These are phyloP conservation scores for Remersonia thermophila DNA, from an alignment of 2,329 filamentous ascomycete genomes.

Conservation along the genomic window DNA sequence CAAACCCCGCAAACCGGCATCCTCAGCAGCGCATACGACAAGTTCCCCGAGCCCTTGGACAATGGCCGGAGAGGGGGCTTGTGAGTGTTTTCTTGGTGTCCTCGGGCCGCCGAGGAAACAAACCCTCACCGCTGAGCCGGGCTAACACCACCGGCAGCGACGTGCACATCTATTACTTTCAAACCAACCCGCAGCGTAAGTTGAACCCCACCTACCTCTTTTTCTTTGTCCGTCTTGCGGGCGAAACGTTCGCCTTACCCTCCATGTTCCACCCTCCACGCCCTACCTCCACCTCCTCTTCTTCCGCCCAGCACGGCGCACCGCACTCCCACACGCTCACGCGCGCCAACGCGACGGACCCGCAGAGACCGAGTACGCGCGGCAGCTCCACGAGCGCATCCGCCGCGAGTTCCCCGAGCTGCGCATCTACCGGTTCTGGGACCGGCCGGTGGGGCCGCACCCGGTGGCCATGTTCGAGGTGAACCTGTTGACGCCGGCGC, in stretches of 20 bases:
- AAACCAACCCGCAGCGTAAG: conserved; percentile 41
- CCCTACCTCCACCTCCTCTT: not conserved
- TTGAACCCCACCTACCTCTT: not conserved
- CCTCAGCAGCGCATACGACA: conserved; percentile 55
- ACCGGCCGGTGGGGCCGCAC: conserved; percentile 69
- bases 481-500: conserved; percentile 70
- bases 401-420: conserved; percentile 78
- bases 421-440: conserved; percentile 67
- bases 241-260: too few species aligned
- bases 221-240: too few species aligned
- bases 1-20: conserved; percentile 50
- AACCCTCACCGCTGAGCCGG: not conserved
- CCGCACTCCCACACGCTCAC: too few species aligned
- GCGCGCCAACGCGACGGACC: too few species aligned
- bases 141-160: conserved; percentile 38
- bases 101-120: too few species aligned
- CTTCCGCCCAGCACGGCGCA: too few species aligned
- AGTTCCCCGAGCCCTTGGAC: conserved; percentile 55
- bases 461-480: conserved; percentile 86
- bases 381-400: conserved; percentile 64
- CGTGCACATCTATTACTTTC: conserved; percentile 73
- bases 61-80: conserved; percentile 61
- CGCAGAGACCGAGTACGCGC: conserved; percentile 49
- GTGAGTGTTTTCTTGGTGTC: conserved; percentile 25
- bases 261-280: too few species aligned